Evolutionary conservation across 805 yeast genomes (phyloP).

Genomic region (Wickerhamiella australiensis): DNA sequence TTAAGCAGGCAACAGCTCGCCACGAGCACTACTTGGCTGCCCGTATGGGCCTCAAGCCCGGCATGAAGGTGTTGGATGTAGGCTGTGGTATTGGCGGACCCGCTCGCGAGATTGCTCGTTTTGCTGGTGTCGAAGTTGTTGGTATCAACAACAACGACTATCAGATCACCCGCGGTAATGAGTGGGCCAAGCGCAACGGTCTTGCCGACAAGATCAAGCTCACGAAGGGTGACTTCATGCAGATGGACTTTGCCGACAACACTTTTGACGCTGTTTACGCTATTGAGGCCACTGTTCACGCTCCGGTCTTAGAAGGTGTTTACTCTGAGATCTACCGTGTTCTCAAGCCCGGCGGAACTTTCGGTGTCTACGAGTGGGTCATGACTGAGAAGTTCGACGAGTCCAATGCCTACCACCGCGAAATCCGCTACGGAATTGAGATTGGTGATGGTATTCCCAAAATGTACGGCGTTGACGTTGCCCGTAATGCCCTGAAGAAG

Average conservation of each 20-base stretch:
- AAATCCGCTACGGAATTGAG: slow-evolving; percentile 93
- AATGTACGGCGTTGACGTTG: slow-evolving; percentile 79
- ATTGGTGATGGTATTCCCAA: slow-evolving; percentile 98
- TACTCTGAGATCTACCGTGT: slow-evolving; percentile 89
- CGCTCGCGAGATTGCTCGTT: slow-evolving; percentile 88
- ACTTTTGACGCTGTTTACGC: slow-evolving; percentile 95
- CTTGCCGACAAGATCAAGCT: slow-evolving; percentile 64
- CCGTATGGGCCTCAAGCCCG: slow-evolving; percentile 66
- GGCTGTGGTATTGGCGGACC: slow-evolving; percentile 99
- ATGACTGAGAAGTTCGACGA: slow-evolving; percentile 92
- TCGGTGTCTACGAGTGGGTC: slow-evolving; percentile 99
- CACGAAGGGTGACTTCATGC: slow-evolving; percentile 98
- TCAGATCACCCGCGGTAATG: slow-evolving; percentile 78
- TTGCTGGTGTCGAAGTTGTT: slow-evolving; percentile 73
- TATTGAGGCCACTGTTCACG: slow-evolving; percentile 97
- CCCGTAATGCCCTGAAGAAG: slow-evolving; percentile 67
- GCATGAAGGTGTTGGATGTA: slow-evolving; percentile 86
- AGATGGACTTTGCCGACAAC: slow-evolving; percentile 87
- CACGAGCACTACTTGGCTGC: slow-evolving; percentile 92
- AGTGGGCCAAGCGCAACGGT: slow-evolving; percentile 55
- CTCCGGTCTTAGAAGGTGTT: slow-evolving; percentile 92
- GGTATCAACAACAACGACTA: slow-evolving; percentile 96
- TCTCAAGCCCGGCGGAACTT: slow-evolving; percentile 92
- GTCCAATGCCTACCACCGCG: slow-evolving; percentile 75
- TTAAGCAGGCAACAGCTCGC: slow-evolving; percentile 81